These are phyloP conservation scores for Cyclostephanos invisitatus DNA, from an alignment of 108 stramenopile genomes.

Conservation along the genomic window DNA sequence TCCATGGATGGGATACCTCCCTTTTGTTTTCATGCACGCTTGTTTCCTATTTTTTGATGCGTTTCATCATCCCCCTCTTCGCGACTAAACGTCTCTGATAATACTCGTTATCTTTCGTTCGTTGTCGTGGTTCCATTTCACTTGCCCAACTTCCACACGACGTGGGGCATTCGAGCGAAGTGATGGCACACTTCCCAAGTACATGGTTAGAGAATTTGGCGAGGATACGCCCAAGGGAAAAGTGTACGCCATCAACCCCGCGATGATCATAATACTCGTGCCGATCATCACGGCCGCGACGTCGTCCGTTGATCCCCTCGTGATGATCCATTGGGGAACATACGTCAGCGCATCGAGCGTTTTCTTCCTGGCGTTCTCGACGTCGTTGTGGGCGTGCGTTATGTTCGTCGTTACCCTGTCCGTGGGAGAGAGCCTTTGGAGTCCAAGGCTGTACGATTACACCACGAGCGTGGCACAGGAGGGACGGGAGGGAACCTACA, in stretches of 20 bases:
- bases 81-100: too few relatives aligned
- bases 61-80: too few relatives aligned
- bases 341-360: slow-evolving; percentile 74
- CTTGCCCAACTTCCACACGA: too few relatives aligned
- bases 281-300: slow-evolving; percentile 79
- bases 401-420: slow-evolving; percentile 70
- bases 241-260: slow-evolving; percentile 82
- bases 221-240: slow-evolving; percentile 69
- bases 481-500: slow-evolving; percentile 83
- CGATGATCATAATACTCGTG: slow-evolving; percentile 75
- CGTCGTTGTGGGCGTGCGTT: slow-evolving; percentile 64
- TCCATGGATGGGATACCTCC: too few relatives aligned
- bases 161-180: neutral
- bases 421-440: slow-evolving; percentile 84
- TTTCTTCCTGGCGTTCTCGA: slow-evolving; percentile 71
- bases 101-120: too few relatives aligned
- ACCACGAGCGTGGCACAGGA: slow-evolving; percentile 71
- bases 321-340: slow-evolving; percentile 78
- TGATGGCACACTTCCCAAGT: slow-evolving; percentile 86
- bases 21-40: too few relatives aligned
- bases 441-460: slow-evolving; percentile 79
- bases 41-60: too few relatives aligned
- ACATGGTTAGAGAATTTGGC: slow-evolving; percentile 82
- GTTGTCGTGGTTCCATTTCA: too few relatives aligned
- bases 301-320: slow-evolving; percentile 58